phyloP scores from a whole-genome alignment of 306 rosid genomes.

The Myrica gale region DNA sequence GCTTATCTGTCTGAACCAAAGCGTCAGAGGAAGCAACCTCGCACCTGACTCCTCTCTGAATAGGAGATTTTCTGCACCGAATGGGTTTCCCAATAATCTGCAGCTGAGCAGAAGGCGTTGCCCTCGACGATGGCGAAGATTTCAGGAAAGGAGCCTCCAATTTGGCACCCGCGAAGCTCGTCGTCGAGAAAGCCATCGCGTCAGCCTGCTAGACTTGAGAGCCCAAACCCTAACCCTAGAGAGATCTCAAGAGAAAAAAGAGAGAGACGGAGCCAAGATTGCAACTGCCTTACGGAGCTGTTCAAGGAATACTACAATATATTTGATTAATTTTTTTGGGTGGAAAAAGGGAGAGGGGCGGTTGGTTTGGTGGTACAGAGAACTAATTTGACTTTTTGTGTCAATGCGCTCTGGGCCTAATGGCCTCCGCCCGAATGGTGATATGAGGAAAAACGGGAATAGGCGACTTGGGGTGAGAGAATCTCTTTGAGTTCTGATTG shows the following conservation, averaged over 20 bases:
- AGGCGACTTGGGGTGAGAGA: constrained; percentile 23
- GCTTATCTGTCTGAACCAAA: constrained; percentile 28
- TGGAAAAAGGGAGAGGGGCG: not conserved
- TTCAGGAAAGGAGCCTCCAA: constrained; percentile 48
- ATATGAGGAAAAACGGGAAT: not conserved
- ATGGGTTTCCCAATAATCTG: constrained; percentile 35
- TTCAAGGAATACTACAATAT: not conserved
- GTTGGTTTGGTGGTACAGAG: not conserved
- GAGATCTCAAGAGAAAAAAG: not conserved
- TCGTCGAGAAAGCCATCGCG: constrained; percentile 55
- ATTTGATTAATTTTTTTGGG: not conserved
- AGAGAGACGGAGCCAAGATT: not conserved
- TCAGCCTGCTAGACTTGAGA: not conserved
- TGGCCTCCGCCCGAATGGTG: too few species aligned
- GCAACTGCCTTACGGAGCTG: not conserved
- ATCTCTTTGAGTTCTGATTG: constrained; percentile 71
- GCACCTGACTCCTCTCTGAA: constrained; percentile 68
- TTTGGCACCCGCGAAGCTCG: constrained; percentile 49
- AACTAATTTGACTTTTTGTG: not conserved
- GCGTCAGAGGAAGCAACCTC: constrained; percentile 52
- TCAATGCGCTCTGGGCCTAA: not conserved
- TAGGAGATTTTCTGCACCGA: constrained; percentile 25
- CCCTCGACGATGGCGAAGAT: constrained; percentile 36
- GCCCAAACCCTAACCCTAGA: constrained; percentile 39
- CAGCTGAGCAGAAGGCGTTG: constrained; percentile 24